Base-by-base conservation (phyloP, 306 rosid species). In the Cucurbita moschata region DNA sequence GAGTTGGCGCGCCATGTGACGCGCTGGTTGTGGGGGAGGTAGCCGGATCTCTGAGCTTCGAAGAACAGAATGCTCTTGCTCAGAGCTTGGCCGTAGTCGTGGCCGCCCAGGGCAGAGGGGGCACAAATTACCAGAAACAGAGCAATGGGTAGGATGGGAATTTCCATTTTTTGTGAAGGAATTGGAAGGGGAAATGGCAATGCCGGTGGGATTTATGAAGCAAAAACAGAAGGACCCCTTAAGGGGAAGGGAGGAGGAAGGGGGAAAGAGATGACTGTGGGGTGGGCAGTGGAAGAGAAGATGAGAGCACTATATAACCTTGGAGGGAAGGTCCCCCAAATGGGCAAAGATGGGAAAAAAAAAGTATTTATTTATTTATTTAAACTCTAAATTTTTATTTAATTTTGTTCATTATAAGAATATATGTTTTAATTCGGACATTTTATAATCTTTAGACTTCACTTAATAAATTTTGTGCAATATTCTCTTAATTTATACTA, bases 1-100 rank as follows among this genome's bases (percentile, higher is more conserved):
- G 99, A 95, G 72, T 95, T 81, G 61, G 86, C 66, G 80, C 99
- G 87, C 99, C 99, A 95, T 35, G 82, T 18, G 18, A 91, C 91
- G 77, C 99, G 89, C 74, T 95, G 99, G 87, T 61, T 81, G 64
- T 63, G 84, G 5, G 99, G 99, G 54, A 95, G 96, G 60, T 58
- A 78, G 52, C 99, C 99, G 68, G 99, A 95, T 88, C 99, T 95
- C 85, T 95, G 99, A 75, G 99, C 99, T 81, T 95, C 99, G 38
- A 88, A 95, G 88, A 95, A 95, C 19, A 95, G 87, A 86, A 95
- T 73, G 92, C 97, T 89, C 84, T 95, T 91, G 77, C 87, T 88
- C 6, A 95, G 82, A 77, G 99, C 99, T 87, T 91, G 96, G 14
- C 86, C 89, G 7, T 95, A 95, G 82, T 95, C 97, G 80, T 95